Percentiles rank a stretch among this genome's conserved stretches.
These are phyloP conservation scores for Colletotrichum spaethianum DNA, from an alignment of 2,329 filamentous ascomycete species.

Conservation along the genomic window DNA sequence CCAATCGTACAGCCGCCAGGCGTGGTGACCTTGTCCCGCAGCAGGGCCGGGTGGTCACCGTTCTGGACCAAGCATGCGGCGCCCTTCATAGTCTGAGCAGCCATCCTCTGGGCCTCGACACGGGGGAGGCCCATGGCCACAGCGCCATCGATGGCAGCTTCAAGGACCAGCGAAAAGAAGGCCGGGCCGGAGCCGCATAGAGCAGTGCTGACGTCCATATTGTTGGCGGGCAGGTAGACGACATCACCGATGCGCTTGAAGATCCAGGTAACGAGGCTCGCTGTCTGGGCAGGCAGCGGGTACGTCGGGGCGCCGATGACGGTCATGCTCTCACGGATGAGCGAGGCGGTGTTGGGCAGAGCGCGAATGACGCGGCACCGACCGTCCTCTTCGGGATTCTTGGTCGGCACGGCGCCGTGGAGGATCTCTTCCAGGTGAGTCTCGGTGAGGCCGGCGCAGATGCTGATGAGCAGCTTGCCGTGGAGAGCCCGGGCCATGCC, in stretches of 20 bases:
- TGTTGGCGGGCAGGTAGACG: constrained; percentile 74
- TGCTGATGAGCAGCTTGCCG: constrained; percentile 86
- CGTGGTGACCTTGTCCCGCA: constrained; percentile 83
- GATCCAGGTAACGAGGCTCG: constrained; percentile 79
- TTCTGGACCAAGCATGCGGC: constrained; percentile 77
- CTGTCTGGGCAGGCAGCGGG: constrained; percentile 67
- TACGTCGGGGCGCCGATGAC: constrained; percentile 77
- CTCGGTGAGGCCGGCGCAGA: constrained; percentile 82
- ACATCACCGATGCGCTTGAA: constrained; percentile 82
- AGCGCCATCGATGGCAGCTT: constrained; percentile 82
- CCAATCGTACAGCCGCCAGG: constrained; percentile 85
- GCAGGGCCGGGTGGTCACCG: constrained; percentile 81
- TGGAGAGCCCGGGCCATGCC: constrained; percentile 81
- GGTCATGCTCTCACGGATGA: constrained; percentile 86
- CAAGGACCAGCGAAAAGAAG: constrained; percentile 82
- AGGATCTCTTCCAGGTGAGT: constrained; percentile 77
- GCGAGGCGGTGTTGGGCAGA: constrained; percentile 87
- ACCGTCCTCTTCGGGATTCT: constrained; percentile 60
- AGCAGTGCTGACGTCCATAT: constrained; percentile 82
- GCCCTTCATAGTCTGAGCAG: constrained; percentile 83
- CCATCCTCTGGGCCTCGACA: constrained; percentile 81
- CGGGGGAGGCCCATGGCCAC: constrained; percentile 84
- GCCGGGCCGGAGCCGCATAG: constrained; percentile 83
- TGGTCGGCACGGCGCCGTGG: constrained; percentile 67
- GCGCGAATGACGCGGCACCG: constrained; percentile 79